Conservation (phyloP, 108 stramenopile genomes). For the Cyclotella baltica region DNA sequence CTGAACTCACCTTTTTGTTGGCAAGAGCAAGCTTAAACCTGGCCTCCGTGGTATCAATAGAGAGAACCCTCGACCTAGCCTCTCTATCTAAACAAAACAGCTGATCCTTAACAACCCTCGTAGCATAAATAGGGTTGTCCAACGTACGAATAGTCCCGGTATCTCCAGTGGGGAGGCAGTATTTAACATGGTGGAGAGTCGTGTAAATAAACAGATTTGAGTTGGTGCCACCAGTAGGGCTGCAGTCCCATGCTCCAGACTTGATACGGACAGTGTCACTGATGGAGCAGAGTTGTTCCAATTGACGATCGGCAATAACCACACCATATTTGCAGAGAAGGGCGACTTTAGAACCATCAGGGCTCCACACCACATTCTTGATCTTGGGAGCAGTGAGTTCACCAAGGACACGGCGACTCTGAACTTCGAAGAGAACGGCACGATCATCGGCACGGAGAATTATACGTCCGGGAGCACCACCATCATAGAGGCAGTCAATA, state of each 20-base stretch:
- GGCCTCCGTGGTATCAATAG: conserved; percentile 97
- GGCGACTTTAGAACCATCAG: conserved; percentile 94
- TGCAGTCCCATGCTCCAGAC: conserved; percentile 95
- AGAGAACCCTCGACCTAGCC: conserved; percentile 87
- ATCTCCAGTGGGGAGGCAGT: conserved; percentile 96
- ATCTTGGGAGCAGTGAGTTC: conserved; percentile 96
- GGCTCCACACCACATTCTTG: conserved; percentile 95
- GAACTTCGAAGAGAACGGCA: conserved; percentile 96
- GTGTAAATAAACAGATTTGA: conserved; percentile 95
- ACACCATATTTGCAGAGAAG: conserved; percentile 96
- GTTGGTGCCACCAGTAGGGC: conserved; percentile 78
- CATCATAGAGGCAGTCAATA: conserved; percentile 93
- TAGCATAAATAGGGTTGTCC: conserved; percentile 94
- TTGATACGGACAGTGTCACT: conserved; percentile 98
- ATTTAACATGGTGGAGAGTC: conserved; percentile 98
- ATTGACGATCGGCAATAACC: conserved; percentile 92
- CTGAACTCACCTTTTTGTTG: conserved; percentile 63
- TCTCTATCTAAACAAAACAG: conserved; percentile 96
- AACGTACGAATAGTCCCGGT: conserved; percentile 97
- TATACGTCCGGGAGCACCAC: conserved; percentile 94
- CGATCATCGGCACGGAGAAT: conserved; percentile 94
- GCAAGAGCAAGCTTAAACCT: conserved; percentile 93
- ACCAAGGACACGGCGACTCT: conserved; percentile 93
- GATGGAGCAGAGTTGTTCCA: conserved; percentile 96
- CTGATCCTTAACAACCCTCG: conserved; percentile 89